Base-by-base conservation (phyloP, 805 yeast genomes). In the Phaffomyces opuntiae region DNA sequence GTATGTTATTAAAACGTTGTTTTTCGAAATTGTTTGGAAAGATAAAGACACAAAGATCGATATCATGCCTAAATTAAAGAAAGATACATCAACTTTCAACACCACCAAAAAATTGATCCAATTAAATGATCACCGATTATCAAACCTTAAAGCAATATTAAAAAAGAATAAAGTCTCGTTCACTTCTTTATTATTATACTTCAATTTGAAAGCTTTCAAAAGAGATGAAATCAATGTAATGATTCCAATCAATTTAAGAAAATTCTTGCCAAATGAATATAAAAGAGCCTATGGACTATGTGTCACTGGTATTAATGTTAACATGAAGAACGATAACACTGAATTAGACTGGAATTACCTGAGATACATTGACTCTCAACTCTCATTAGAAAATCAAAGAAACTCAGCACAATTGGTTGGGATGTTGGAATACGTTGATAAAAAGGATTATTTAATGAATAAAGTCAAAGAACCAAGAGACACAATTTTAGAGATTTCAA, bases 181-280 rank as follows among this genome's bases (percentile, higher is more conserved):
- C n/a, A 44, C 50, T 16, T 34, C 46, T 2, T 36, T 39, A 3
- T 26, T 49, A 24, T 26, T 27, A 3, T 47, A 44, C 12, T 32
- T 21, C 6, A 44, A 38, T 16, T 11, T 44, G 9, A 41, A 21
- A 11, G 39, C 46, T 5, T 16, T 48, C 14, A 17, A 27, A 6
- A 36, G 14, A 4, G 21, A 32, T 11, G 31, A 29, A 29, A 37
- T 47, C n/a, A 36, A 24, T 5, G 37, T 44, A 4, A 11, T 31
- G 8, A 16, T 44, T 29, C 47, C 52, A n/a, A n/a, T 49, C 3
- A 47, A 49, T 39, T 31, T 49, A 25, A 42, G 52, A 24, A 29
- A 24, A 19, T 36, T 44, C 13, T 16, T 44, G 8, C 38, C 25
- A 4, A n/a, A 13, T 14, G 24, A 42, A 9, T 41, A 26, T 35